Evolutionary conservation across 2,329 filamentous ascomycete genomes (phyloP).

Genomic region (Aureobasidium uvarum): DNA sequence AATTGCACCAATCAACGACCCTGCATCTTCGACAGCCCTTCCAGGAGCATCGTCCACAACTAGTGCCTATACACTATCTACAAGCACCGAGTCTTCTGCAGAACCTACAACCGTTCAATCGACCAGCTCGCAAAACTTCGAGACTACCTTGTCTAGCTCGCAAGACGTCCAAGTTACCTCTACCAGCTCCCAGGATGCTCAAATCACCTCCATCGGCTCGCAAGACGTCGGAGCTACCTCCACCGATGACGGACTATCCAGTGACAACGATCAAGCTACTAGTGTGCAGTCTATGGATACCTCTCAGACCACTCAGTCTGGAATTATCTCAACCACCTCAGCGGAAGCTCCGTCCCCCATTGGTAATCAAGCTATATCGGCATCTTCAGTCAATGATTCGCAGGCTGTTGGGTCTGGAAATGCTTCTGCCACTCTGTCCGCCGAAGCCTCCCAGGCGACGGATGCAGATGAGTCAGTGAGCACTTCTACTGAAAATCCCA

Average conservation of each 20-base stretch:
- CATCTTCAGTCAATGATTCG: not conserved
- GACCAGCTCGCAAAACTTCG: not conserved
- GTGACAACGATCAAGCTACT: not conserved
- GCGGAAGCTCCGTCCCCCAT: not conserved
- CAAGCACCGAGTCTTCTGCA: not conserved
- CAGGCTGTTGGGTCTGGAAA: not conserved
- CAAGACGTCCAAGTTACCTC: not conserved
- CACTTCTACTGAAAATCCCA: not conserved
- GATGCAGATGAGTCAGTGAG: not conserved
- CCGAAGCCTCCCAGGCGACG: not conserved
- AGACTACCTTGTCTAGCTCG: not conserved
- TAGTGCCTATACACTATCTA: not conserved
- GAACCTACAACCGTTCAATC: not conserved
- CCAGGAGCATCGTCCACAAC: not conserved
- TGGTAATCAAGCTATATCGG: too few species aligned
- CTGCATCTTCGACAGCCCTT: not conserved
- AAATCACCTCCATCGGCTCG: not conserved
- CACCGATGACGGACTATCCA: not conserved
- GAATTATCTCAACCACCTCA: not conserved
- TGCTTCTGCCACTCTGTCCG: not conserved
- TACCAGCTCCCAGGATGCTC: not conserved
- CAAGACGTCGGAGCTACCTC: not conserved
- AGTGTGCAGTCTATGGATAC: not conserved
- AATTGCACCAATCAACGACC: not conserved
- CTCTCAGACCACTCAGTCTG: not conserved